A percentile compares a stretch with the other conserved stretches of the same genome.
Evolutionary conservation across 2,329 filamentous ascomycete genomes (phyloP).

Genomic region (Aspergillus alliaceus): DNA sequence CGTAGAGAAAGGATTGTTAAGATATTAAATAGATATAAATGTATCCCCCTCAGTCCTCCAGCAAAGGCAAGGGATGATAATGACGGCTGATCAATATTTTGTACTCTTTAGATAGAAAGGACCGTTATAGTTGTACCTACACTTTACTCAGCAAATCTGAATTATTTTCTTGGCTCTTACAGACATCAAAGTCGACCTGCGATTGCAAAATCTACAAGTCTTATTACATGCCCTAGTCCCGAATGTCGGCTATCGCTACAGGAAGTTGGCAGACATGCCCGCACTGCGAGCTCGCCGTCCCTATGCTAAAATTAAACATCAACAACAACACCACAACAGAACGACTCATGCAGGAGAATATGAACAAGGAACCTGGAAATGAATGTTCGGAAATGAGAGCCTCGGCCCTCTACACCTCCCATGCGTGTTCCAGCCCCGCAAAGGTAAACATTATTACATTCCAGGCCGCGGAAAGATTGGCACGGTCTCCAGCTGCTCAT

Average conservation of each 20-base stretch:
- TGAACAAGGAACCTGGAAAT: background rate
- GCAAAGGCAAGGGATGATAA: too few relatives aligned
- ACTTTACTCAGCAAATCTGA: too few relatives aligned
- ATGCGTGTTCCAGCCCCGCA: background rate
- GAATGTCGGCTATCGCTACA: constrained; percentile 17
- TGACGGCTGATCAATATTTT: too few relatives aligned
- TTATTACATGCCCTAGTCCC: constrained; percentile 11
- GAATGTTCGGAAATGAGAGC: background rate
- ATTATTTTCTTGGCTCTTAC: too few relatives aligned
- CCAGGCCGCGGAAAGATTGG: constrained; percentile 83
- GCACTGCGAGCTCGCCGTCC: constrained; percentile 17
- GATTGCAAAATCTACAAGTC: constrained; percentile 2
- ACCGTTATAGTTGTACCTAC: too few relatives aligned
- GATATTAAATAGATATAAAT: too few relatives aligned
- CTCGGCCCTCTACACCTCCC: background rate
- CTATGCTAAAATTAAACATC: constrained; percentile 10
- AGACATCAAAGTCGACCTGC: too few relatives aligned
- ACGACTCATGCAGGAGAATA: constrained; percentile 6
- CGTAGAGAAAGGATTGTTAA: too few relatives aligned
- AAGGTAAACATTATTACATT: constrained; percentile 27
- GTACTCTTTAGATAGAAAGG: too few relatives aligned
- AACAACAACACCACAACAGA: constrained; percentile 1
- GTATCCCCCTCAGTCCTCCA: too few relatives aligned
- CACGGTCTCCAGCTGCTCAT: constrained; percentile 73
- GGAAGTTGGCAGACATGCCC: constrained; percentile 8